phyloP scores from a whole-genome alignment of 1,139 yeast species.

The Yamadazyma pseudoaaseri region DNA sequence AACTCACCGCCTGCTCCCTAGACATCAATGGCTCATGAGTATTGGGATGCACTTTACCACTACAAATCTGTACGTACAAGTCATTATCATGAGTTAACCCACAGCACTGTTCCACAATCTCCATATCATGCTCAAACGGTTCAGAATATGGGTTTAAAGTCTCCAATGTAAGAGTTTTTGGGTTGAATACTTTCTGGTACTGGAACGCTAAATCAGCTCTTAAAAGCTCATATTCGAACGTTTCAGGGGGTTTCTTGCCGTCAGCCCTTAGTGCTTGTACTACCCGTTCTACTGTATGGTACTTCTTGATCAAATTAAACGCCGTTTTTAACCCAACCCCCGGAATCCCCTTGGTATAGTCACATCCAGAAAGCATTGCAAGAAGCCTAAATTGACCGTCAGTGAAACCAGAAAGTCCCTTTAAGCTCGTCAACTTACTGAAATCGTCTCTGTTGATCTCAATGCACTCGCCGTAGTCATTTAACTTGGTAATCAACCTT shows the following conservation, averaged over 20 bases:
- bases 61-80: conserved; percentile 56
- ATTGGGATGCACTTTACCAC: conserved; percentile 67
- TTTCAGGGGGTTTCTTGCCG: conserved; percentile 59
- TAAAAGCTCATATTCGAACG: conserved; percentile 58
- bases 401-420: conserved; percentile 44
- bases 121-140: conserved; percentile 26
- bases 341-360: conserved; percentile 84
- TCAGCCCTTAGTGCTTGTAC: conserved; percentile 59
- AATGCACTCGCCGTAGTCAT: conserved; percentile 72
- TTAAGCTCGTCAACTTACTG: conserved; percentile 42
- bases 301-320: conserved; percentile 54
- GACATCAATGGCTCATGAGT: conserved; percentile 48
- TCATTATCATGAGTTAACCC: conserved; percentile 53
- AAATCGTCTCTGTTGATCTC: conserved; percentile 63
- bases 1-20: conserved; percentile 39
- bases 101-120: conserved; percentile 57
- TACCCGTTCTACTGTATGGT: conserved; percentile 52
- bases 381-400: conserved; percentile 65
- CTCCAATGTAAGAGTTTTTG: conserved; percentile 43
- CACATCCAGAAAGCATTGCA: conserved; percentile 94
- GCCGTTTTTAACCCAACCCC: conserved; percentile 84
- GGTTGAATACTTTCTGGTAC: conserved; percentile 84
- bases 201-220: conserved; percentile 80
- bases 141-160: conserved; percentile 61
- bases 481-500: conserved; percentile 73